Conservation (phyloP, 1,284 basidiomycete species). For the Gymnopus androsaceus region DNA sequence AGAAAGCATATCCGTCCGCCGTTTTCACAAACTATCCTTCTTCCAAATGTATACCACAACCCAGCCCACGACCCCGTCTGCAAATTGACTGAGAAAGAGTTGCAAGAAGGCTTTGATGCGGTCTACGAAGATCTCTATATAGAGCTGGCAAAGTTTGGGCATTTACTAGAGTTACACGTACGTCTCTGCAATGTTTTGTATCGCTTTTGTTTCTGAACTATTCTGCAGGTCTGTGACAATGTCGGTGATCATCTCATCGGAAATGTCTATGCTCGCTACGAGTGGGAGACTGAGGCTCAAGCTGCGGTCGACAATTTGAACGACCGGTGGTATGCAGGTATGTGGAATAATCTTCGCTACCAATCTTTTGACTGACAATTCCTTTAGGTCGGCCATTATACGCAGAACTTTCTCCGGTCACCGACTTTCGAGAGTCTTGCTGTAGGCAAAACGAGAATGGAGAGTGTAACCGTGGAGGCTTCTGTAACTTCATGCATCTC, state of each 20-base stretch:
- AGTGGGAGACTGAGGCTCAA: conserved; percentile 98
- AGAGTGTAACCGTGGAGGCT: conserved; percentile 93
- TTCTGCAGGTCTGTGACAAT: conserved; percentile 89
- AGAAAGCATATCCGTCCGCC: conserved; percentile 97
- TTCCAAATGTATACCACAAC: conserved; percentile 99
- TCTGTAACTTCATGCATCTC: conserved; percentile 99
- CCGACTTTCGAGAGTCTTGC: conserved; percentile 98
- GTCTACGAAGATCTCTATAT: conserved; percentile 96
- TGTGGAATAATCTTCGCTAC: conserved; percentile 31
- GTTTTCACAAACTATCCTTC: conserved; percentile 95
- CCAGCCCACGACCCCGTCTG: conserved; percentile 91
- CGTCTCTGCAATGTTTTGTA: conserved; percentile 31
- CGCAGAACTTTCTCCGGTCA: conserved; percentile 97
- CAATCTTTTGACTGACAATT: not conserved
- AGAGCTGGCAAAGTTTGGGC: conserved; percentile 93
- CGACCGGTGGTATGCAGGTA: conserved; percentile 97
- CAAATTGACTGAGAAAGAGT: conserved; percentile 82
- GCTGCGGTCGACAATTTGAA: conserved; percentile 92
- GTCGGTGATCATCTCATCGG: conserved; percentile 98
- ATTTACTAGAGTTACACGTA: conserved; percentile 93
- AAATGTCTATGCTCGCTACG: conserved; percentile 97
- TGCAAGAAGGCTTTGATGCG: conserved; percentile 95
- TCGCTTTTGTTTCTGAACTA: conserved; percentile 6
- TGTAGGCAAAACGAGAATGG: conserved; percentile 98
- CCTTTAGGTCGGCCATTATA: conserved; percentile 86